Evolutionary conservation across 208 protist species (phyloP), one percentile per base, ranked within the genome.

Genomic region (Leptomonas pyrrhocoris): DNA sequence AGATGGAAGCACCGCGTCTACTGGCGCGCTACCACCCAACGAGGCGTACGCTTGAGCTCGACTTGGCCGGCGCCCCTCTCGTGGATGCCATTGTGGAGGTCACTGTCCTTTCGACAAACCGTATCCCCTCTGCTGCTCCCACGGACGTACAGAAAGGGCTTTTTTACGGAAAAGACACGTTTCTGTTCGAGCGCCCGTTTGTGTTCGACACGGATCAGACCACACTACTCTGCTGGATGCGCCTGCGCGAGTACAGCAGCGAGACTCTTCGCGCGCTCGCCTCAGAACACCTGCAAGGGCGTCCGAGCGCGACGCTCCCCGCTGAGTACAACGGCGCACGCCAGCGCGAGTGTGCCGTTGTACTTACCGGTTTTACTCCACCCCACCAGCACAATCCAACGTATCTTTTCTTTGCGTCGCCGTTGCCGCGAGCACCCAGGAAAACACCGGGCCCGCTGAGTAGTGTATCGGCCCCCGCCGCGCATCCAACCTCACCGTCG

Each of bases 101-200:
- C 21, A 25, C 30, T 2, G 69, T 68, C 2, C 27, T 55, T 5
- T 55, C 69, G 12, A 62, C 40, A 2, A 48, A 3, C 43, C 30
- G 25, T 43, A 43, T 68, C 7, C 31, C 46, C 27, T 43, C 2
- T 11, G 46, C 25, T 2, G 60, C 9, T 8, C 42, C 56, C 11
- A 11, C 36, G 18, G 40, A 23, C 9, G 28, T 18, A 25, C 56
- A 63, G 38, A n/a, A 45, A 0, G 77, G 66, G 2, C 68, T 74
- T 21, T 82, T 82, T 50, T 74, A 62, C 53, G 72, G 77, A 9
- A 57, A 53, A 4, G 73, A 79, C 61, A 53, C 61, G 9, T 82
- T 82, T 56, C 11, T 62, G 18, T 61, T 79, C 8, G 61, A 74
- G 6, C 34, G 4, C 2, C 65, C 63, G 4, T 73, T 77, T 23